Conservation (phyloP, 257 asterid genomes). For the Solanum rostratum region DNA sequence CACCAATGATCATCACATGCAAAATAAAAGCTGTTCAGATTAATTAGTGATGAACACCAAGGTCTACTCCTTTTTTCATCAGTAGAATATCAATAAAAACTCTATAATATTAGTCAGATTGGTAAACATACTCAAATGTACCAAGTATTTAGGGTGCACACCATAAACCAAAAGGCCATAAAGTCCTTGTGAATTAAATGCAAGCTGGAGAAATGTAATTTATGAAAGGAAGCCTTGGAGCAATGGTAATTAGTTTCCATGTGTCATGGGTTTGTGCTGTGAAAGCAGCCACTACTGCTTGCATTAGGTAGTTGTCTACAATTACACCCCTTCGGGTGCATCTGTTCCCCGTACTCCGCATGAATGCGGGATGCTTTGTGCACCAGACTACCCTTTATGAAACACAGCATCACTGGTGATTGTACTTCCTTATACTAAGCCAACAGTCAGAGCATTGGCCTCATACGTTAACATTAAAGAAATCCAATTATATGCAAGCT, state of each 20-base stretch:
- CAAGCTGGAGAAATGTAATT: neutral
- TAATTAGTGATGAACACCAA: neutral
- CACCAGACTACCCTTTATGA: neutral
- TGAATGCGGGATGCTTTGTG: neutral
- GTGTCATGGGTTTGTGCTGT: neutral
- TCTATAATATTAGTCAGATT: neutral
- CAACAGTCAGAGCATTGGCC: neutral
- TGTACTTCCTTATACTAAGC: neutral
- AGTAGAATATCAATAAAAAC: neutral
- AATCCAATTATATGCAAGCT: neutral
- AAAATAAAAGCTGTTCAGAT: neutral
- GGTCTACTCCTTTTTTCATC: neutral
- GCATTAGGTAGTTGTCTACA: neutral
- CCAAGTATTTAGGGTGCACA: neutral
- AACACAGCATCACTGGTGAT: neutral
- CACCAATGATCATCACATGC: neutral
- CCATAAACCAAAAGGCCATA: neutral
- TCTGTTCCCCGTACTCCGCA: neutral
- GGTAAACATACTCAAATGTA: neutral
- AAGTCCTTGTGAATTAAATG: neutral
- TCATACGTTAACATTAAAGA: neutral
- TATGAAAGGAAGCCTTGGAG: neutral
- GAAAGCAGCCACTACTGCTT: neutral
- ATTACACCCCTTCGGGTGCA: neutral
- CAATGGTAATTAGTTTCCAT: neutral